Percentiles rank a stretch among this genome's conserved stretches.
Conservation (phyloP, 164 flowering plant species). For the Sedum album region DNA sequence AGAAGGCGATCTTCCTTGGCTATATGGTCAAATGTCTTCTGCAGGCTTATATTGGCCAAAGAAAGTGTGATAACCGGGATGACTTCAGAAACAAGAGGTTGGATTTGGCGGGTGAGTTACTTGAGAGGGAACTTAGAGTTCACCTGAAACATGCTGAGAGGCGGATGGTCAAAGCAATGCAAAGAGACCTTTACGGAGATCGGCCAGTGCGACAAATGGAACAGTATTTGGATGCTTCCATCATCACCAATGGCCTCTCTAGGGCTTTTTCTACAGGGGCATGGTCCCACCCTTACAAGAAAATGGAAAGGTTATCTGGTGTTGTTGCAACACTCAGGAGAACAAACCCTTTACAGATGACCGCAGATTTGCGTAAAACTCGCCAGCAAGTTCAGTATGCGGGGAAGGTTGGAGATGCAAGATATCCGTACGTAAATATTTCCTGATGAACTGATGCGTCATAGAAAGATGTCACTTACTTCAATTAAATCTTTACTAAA, state of each 20-base stretch:
- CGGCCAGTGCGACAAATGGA: constrained; percentile 51
- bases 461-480: not conserved
- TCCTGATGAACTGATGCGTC: not conserved
- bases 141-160: constrained; percentile 69
- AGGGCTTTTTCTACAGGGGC: constrained; percentile 93
- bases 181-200: constrained; percentile 71
- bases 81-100: constrained; percentile 80
- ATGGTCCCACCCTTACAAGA: constrained; percentile 73
- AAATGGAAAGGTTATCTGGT: constrained; percentile 57
- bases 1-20: constrained; percentile 73
- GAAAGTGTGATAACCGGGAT: constrained; percentile 72
- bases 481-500: not conserved
- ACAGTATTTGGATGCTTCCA: constrained; percentile 66
- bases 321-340: constrained; percentile 75
- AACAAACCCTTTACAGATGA: constrained; percentile 73
- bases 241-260: constrained; percentile 78
- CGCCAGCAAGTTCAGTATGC: constrained; percentile 77
- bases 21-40: constrained; percentile 86
- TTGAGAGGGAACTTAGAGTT: constrained; percentile 62
- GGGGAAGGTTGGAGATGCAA: constrained; percentile 88
- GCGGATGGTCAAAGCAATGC: constrained; percentile 72
- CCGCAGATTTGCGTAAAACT: constrained; percentile 67
- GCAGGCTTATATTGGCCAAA: constrained; percentile 45
- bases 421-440: constrained; percentile 85
- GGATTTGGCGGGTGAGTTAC: constrained; percentile 71